Base-by-base conservation (phyloP, 805 yeast species). In the Candida caryicola region DNA sequence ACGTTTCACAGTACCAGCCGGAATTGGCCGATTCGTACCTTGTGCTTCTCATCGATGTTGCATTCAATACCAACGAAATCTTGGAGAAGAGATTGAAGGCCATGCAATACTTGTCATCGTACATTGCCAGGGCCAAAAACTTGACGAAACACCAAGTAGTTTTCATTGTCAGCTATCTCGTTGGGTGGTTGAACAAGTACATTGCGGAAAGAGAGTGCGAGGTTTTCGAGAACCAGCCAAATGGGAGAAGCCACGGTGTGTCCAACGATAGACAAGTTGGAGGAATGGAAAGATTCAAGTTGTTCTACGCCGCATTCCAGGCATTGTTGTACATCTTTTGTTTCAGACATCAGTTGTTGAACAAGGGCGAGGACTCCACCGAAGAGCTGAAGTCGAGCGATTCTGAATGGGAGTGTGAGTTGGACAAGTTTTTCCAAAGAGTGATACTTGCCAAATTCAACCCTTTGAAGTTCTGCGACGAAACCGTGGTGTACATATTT, bases 401-500 rank as follows among this genome's bases (percentile, higher is more conserved):
- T 32, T 60, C 70, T 12, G 66, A 54, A 40, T 89, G 96, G 96
- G 91, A 82, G 52, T 77, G 87, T 49, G 80, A 77, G 33, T 58
- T 93, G 31, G 96, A 90, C 52, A 84, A 81, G 63, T 83, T 93
- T 46, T 88, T 90, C 67, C 96, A 85, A 59, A 74, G 95, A 47
- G 76, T 85, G 53, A 79, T 91, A 23, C 75, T 89, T 26, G 82
- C 96, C 8, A 85, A 85, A 55, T 91, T 93, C 71, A 93, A 91
- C 58, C 98, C 98, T 3, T 73, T 91, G 51, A 87, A 88, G 57
- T 91, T 81, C 67, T 88, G 96, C 62, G 91, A 90, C 55, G 95
- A 86, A 53, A 87, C 95, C 12, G 97, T 91, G 33, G 96, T 90
- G 43, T 73, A 82, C 41, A 91, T 90, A 71, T 91, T 91, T 69